Evolutionary conservation across 768 basidiomycete species (phyloP), one percentile per base, ranked within the genome.

Genomic region (Pleurotus ostreatus): DNA sequence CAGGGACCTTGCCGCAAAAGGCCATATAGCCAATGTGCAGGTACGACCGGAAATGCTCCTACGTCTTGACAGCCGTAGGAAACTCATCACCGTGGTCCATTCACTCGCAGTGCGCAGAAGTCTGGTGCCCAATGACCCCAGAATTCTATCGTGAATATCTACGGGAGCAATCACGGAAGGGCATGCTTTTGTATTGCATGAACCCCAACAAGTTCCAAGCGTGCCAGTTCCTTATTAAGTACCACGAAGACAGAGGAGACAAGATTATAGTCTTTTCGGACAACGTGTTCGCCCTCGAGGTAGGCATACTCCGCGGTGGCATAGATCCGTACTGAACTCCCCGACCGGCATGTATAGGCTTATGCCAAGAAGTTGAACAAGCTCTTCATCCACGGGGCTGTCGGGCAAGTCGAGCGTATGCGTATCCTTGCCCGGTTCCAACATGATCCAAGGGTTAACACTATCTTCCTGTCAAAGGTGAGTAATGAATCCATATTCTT

Each of bases 71-170:
- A 41, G 20, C 37, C 18, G 41, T 11, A 57, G 46, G 39, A 39
- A 44, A 47, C 46, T 18, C 37, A 39, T 25, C 57, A 25, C 40
- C 57, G 40, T 56, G 12, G 48, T 62, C 57, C 43, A 53, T 55
- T 48, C 41, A 51, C 48, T 18, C 57, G 18, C 63, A 98, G 92
- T 99, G 97, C 67, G 97, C 97, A 13, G 97, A 99, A 71, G 97
- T 99, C 6, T 99, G 97, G 97, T 99, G 97, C 68, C 92, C 93
- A 15, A 98, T 99, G 97, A 96, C 97, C 16, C 96, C 97, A 4
- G 95, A 98, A 68, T 99, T 99, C 70, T 99, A 98, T 70, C 86
- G 92, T 61, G 95, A 99, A 72, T 99, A 99, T 68, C 81, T 99
- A 61, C 80, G 91, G 59, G 92, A 94, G 69, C 88, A 91, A 67